Evolutionary conservation across 2,329 filamentous ascomycete species (phyloP).

Genomic region (Metarhizium humberi): DNA sequence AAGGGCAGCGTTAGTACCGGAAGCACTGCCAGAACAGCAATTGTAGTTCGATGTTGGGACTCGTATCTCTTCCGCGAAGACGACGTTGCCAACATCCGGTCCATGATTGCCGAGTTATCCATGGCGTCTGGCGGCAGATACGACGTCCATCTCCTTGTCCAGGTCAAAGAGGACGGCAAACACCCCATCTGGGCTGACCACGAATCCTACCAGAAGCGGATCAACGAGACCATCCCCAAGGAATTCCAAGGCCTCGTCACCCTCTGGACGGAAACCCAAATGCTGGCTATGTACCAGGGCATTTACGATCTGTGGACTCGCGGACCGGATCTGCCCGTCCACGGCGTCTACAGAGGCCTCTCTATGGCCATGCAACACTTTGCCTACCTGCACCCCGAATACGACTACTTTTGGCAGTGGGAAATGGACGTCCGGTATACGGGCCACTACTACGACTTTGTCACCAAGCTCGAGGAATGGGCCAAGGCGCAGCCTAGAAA

Average conservation of each 20-base stretch:
- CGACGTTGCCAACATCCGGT: conserved; percentile 71
- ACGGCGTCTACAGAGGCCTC: conserved; percentile 85
- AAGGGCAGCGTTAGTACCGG: conserved; percentile 7
- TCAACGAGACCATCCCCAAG: conserved; percentile 60
- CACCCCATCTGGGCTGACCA: conserved; percentile 73
- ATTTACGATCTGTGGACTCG: conserved; percentile 66
- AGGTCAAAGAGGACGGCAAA: conserved; percentile 67
- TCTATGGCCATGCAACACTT: conserved; percentile 96
- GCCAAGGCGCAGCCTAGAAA: conserved; percentile 65
- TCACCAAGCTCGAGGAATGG: conserved; percentile 62
- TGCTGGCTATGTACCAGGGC: conserved; percentile 82
- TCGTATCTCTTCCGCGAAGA: conserved; percentile 72
- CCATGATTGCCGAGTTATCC: conserved; percentile 73
- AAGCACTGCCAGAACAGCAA: conserved; percentile 46
- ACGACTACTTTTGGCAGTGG: conserved; percentile 91
- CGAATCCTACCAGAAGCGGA: conserved; percentile 56
- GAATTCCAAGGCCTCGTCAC: conserved; percentile 87
- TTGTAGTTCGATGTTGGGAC: conserved; percentile 76
- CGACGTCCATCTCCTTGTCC: conserved; percentile 75
- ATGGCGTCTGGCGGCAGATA: conserved; percentile 79
- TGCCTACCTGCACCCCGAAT: conserved; percentile 78
- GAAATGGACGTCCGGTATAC: conserved; percentile 91
- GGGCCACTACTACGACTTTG: conserved; percentile 72
- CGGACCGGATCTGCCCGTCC: conserved; percentile 63
- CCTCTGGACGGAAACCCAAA: conserved; percentile 89